Percentiles rank a stretch among this genome's conserved stretches.
Evolutionary conservation across 768 basidiomycete species (phyloP).

Genomic region (Boletus barrowsii): DNA sequence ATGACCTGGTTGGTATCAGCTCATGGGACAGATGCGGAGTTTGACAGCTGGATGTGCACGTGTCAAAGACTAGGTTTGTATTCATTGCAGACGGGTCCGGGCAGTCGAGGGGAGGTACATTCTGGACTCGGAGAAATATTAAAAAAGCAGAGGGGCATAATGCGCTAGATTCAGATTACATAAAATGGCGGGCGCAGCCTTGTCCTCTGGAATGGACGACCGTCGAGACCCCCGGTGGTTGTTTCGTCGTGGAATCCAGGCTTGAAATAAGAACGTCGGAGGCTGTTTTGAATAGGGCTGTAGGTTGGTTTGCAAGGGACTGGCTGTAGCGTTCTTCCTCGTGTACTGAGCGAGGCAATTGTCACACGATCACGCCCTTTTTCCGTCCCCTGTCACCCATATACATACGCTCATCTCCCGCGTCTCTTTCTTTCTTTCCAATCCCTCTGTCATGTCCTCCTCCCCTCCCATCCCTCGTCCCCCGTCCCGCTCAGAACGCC

Average conservation of each 20-base stretch:
- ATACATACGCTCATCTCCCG: constrained; percentile 18
- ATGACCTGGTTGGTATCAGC: background rate
- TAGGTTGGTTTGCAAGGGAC: background rate
- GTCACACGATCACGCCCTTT: constrained; percentile 26
- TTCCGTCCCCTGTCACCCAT: constrained; percentile 24
- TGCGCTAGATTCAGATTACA: too few relatives aligned
- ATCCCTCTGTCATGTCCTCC: constrained; percentile 12
- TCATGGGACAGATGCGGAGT: background rate
- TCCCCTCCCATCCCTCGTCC: constrained; percentile 30
- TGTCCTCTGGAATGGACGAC: background rate
- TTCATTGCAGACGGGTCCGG: background rate
- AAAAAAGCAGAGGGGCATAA: too few relatives aligned
- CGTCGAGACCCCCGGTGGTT: background rate
- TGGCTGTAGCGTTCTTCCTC: background rate
- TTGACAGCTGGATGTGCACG: background rate
- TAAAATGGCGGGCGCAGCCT: too few relatives aligned
- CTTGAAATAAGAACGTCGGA: background rate
- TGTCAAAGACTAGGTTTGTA: background rate
- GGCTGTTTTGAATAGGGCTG: background rate
- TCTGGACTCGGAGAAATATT: too few relatives aligned
- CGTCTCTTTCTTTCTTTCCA: constrained; percentile 5
- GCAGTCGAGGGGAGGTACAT: too few relatives aligned
- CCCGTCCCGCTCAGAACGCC: constrained; percentile 50
- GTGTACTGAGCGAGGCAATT: constrained; percentile 15
- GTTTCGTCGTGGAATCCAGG: background rate